Evolutionary conservation across 2,329 filamentous ascomycete genomes (phyloP), one percentile per base, ranked within the genome.

Genomic region (Ophiostoma himal-ulmi): DNA sequence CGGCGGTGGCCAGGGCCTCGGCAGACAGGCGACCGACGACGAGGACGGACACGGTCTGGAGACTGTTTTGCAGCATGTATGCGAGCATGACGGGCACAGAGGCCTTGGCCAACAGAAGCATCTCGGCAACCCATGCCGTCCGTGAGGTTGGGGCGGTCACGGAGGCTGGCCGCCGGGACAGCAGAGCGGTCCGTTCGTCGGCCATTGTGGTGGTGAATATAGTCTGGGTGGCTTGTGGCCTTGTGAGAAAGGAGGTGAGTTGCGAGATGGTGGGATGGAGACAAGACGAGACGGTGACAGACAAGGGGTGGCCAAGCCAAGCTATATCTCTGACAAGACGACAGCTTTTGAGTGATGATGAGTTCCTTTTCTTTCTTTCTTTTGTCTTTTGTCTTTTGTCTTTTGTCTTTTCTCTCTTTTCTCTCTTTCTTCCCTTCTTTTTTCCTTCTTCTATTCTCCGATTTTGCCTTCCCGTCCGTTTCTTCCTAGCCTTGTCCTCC

Each of bases 51-150:
- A 91, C 78, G 0, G 93, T 96, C 77, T 96, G 93, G 0, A 96
- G 82, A 5, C 90, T 93, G 78, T 94, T 96, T 73, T 96, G 93
- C 5, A 96, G 83, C 10, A 90, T 90, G 78, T 96, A 96, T 71
- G 92, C 92, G 52, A 96, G 77, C 72, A 96, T 93, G 3, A 96
- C 90, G 0, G 92, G 92, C 0, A 92, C 78, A 0, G 91, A 91
- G 34, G 87, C 87, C 75, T 86, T 89, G 52, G 91, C 79, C 1
- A 95, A 81, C 7, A 92, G 80, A 81, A 86, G 85, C 74, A 91
- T 88, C 78, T 95, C 91, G 34, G 77, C 72, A 3, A 84, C 74
- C 81, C 81, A 84, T 75, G 75, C 11, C 10, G 37, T 11, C 10
- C 8, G 66, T 5, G 54, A 11, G 57, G 62, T 69, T 66, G 22